Evolutionary conservation across 2,329 filamentous ascomycete species (phyloP).

Genomic region (Colletotrichum salicis): DNA sequence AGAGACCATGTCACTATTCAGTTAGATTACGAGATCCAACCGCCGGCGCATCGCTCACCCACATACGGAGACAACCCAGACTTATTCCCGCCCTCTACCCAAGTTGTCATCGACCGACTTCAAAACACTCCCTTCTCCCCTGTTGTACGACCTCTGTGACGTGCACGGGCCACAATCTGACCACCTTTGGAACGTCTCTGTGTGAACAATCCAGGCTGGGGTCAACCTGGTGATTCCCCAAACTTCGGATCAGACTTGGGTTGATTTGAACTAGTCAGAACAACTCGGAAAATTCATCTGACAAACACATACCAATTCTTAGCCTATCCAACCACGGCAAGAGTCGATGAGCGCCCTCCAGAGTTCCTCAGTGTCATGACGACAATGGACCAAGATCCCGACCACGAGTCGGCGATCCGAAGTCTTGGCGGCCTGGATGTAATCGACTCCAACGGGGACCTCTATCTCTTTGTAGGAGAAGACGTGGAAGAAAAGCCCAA

Average conservation of each 20-base stretch:
- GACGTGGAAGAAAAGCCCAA: not conserved
- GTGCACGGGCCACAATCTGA: constrained; percentile 29
- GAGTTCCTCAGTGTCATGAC: not conserved
- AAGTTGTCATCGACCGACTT: not conserved
- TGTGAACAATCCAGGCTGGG: not conserved
- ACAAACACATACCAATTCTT: not conserved
- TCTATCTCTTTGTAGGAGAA: not conserved
- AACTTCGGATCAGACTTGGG: not conserved
- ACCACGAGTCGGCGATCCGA: not conserved
- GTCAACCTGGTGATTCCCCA: not conserved
- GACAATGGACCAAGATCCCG: constrained; percentile 10
- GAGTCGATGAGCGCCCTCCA: not conserved
- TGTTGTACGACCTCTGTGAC: constrained; percentile 9
- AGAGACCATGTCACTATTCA: not conserved
- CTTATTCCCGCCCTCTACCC: not conserved
- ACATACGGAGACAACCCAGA: not conserved
- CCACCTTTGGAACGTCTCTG: not conserved
- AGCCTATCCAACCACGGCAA: not conserved
- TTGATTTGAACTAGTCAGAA: not conserved
- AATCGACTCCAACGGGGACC: constrained; percentile 14
- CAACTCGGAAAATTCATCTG: not conserved
- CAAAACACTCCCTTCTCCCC: not conserved
- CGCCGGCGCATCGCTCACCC: too few species aligned
- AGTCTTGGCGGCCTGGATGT: not conserved
- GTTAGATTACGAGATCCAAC: not conserved